Percentiles rank a stretch among this genome's conserved stretches.
These are phyloP conservation scores for Taphrina wiesneri DNA, from an alignment of 1,139 yeast species.

Conservation along the genomic window DNA sequence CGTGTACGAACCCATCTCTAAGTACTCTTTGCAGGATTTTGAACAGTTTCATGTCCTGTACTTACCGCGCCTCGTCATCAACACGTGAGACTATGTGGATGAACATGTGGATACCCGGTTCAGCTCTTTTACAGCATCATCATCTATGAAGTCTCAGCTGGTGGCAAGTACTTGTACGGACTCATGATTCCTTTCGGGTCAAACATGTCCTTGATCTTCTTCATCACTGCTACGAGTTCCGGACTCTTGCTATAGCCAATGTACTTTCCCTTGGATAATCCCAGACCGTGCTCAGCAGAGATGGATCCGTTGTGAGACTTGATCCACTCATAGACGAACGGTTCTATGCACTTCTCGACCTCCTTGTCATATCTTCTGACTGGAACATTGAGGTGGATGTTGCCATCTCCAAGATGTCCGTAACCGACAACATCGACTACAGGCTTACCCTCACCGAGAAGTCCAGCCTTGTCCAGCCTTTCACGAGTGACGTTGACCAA, in stretches of 20 bases:
- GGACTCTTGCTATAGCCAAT: conserved; percentile 78
- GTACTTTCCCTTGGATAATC: conserved; percentile 90
- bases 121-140: too few species aligned
- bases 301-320: conserved; percentile 73
- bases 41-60: too few species aligned
- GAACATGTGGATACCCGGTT: too few species aligned
- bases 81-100: too few species aligned
- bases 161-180: conserved; percentile 76
- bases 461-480: conserved; percentile 56
- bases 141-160: conserved; percentile 41
- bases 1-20: too few species aligned
- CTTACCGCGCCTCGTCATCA: too few species aligned
- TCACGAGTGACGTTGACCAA: conserved; percentile 72
- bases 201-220: conserved; percentile 69
- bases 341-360: conserved; percentile 79
- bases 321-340: conserved; percentile 91
- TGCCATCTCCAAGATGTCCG: conserved; percentile 97
- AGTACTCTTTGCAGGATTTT: too few species aligned
- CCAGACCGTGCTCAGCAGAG: conserved; percentile 96
- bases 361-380: conserved; percentile 77
- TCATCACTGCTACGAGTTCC: conserved; percentile 69
- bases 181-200: conserved; percentile 90
- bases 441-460: conserved; percentile 67
- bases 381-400: conserved; percentile 85
- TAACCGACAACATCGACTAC: conserved; percentile 88